Base-by-base conservation (phyloP, 108 stramenopile genomes). In the Skeletonema costatum region DNA sequence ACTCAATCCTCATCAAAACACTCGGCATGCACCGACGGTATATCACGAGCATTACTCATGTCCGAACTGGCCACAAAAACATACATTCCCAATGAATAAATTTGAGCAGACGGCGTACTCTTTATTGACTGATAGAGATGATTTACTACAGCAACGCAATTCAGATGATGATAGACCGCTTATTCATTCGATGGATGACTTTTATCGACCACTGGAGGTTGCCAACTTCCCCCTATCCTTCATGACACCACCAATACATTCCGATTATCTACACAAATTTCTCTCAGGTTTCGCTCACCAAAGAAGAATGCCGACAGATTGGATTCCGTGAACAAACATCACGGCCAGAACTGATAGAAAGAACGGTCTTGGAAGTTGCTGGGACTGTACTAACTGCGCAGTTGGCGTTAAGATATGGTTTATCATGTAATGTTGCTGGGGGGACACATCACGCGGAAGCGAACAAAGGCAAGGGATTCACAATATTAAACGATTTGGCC, bases 361-460 rank as follows among this genome's bases (percentile, higher is more conserved):
- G 93, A 29, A 92, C 93, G 19, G 68, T 90, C 7, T 59, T 92
- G 64, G 93, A 95, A 80, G 88, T 92, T 10, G 89, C 82, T 2
- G 95, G 92, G 12, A 96, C 95, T 17, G 66, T 93, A 1, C 50
- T 91, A 41, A 83, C 95, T 0, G 78, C 84, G 13, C 87, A 92
- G 35, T 74, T 92, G 68, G 95, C 95, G 30, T 78, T 87, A 64
- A 69, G 79, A 58, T 85, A 90, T 77, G 95, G 95, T 10, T 70
- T 93, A 50, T 90, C 95, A 5, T 78, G 88, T 60, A 88, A 93
- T 78, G 35, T 91, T 19, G 91, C 89, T 12, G 95, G 95, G 2
- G 95, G 95, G 11, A 93, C 92, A 2, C 95, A 96, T 78, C 94
- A 95, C 73, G 94, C 94, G 3, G 67, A 86, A 39, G 62, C 53